Evolutionary conservation across 805 yeast genomes (phyloP), one percentile per base, ranked within the genome.

Genomic region (Lipomyces mesembrius): DNA sequence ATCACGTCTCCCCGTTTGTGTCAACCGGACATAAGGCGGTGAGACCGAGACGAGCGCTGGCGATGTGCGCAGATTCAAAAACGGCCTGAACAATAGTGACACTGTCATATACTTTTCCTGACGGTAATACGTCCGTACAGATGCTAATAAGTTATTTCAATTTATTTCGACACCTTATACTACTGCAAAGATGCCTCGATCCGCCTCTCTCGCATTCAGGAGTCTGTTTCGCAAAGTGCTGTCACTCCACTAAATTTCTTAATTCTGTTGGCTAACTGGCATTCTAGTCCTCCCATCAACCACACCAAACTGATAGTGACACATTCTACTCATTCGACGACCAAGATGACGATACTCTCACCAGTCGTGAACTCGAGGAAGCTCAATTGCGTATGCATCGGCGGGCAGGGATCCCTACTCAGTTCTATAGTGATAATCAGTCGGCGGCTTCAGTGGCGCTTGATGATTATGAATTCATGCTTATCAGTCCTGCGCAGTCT

Each of bases 371-470:
- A 43, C 49, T 43, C 22, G 49, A 43, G 22, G 49, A 43, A 5
- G 49, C 49, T 43, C 49, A 43, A 43, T 43, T 43, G 22, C 49
- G 49, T 43, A 43, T 43, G 22, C 49, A 43, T 43, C 49, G 49
- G 9, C 22, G 49, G 20, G 22, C n/a, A 43, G 8, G 22, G 22
- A 43, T 43, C 14, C 49, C 49, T 17, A 8, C 49, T 8, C 49
- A 14, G 49, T 43, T 43, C 8, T 43, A 17, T n/a, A 7, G 1
- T n/a, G 49, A n/a, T n/a, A 22, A 43, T 6, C 49, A 43, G 49
- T 43, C 49, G 49, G 20, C 49, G 49, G 12, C 49, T 17, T 43
- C 49, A n/a, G 20, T 43, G 7, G 49, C 49, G 9, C 49, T 43
- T 6, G 49, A 43, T 43, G n/a, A n/a, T n/a, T 43, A 43, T n/a